These are phyloP conservation scores for Suillus cothurnatus DNA, from an alignment of 768 basidiomycete species.

Conservation along the genomic window DNA sequence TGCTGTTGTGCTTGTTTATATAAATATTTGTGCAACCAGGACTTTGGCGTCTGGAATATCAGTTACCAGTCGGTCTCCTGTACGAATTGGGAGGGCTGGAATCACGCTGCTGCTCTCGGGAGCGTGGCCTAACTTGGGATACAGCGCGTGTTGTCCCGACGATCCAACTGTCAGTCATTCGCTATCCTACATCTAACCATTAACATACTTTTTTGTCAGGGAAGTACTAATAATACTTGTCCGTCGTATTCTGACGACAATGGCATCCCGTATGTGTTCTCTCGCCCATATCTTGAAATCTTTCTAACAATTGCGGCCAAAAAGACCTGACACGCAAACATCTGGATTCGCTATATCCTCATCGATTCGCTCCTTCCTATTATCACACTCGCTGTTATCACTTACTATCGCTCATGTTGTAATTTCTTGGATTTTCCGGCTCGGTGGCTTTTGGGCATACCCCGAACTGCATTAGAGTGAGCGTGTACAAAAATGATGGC, in stretches of 20 bases:
- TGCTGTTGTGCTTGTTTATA: neutral
- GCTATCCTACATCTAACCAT: neutral
- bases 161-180: constrained; percentile 54
- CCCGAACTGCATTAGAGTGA: neutral
- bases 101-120: constrained; percentile 63
- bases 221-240: constrained; percentile 53
- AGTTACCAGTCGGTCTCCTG: constrained; percentile 70
- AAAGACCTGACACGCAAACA: constrained; percentile 3
- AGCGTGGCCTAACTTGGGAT: constrained; percentile 60
- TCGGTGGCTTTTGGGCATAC: neutral
- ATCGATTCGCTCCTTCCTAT: neutral
- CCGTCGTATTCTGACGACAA: constrained; percentile 71
- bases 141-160: constrained; percentile 71
- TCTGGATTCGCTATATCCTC: neutral
- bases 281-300: neutral
- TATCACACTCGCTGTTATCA: constrained; percentile 2
- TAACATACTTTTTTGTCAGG: constrained; percentile 30
- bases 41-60: constrained; percentile 88
- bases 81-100: constrained; percentile 64
- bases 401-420: neutral
- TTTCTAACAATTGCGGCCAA: neutral
- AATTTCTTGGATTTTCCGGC: neutral
- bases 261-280: constrained; percentile 58
- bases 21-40: constrained; percentile 40
- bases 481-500: neutral